Conservation (phyloP, 108 stramenopile species). For the Pseudonitzschia multiseries region DNA sequence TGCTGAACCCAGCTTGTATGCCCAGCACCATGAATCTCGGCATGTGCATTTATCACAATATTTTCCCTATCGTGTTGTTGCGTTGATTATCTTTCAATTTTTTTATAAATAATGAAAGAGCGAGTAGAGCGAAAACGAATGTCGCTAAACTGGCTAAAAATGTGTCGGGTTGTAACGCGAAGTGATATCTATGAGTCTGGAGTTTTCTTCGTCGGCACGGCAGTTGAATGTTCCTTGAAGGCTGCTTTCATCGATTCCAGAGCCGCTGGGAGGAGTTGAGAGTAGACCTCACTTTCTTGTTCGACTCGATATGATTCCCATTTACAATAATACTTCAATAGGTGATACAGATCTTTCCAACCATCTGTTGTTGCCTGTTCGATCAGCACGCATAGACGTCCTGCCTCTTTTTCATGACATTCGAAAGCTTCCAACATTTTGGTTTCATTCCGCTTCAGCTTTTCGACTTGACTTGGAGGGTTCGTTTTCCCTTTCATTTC, state of each 20-base stretch:
- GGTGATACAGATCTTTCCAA: slow-evolving; percentile 31
- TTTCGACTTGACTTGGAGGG: slow-evolving; percentile 8
- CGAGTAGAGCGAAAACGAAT: too few relatives aligned
- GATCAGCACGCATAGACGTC: slow-evolving; percentile 18
- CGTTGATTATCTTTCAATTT: too few relatives aligned
- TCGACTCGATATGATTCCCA: slow-evolving; percentile 13
- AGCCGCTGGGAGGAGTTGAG: background rate
- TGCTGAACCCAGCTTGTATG: too few relatives aligned
- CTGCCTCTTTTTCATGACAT: slow-evolving; percentile 15
- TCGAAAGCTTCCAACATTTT: slow-evolving; percentile 26
- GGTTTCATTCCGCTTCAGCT: slow-evolving; percentile 33
- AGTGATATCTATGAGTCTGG: background rate
- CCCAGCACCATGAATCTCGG: too few relatives aligned
- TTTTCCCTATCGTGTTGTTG: too few relatives aligned
- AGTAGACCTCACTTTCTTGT: slow-evolving; percentile 13
- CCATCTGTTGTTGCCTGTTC: slow-evolving; percentile 27
- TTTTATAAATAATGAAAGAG: too few relatives aligned
- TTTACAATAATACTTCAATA: slow-evolving; percentile 5
- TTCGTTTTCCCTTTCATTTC: slow-evolving; percentile 25
- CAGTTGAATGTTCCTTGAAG: slow-evolving; percentile 14
- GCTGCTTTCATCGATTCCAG: slow-evolving; percentile 30
- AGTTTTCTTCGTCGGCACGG: background rate
- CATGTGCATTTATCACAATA: too few relatives aligned
- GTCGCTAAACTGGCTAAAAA: too few relatives aligned
- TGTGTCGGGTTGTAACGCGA: too few relatives aligned